Percentiles rank a stretch among this genome's conserved stretches.
Conservation (phyloP, 2,329 filamentous ascomycete species). For the Colletotrichum liriopes region DNA sequence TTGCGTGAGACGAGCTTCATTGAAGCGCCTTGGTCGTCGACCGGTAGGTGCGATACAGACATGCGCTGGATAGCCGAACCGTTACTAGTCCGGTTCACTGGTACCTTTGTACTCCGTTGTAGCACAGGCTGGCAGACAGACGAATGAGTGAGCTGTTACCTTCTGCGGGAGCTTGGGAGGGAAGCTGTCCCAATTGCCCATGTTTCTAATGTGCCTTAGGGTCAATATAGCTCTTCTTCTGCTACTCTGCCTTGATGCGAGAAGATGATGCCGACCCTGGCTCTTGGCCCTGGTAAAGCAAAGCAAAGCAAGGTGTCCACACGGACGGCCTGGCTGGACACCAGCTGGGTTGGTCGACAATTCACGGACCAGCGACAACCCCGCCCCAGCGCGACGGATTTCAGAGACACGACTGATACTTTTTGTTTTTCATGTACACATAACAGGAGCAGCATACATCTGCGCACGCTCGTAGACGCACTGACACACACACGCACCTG, state of each 20-base stretch:
- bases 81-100: not conserved
- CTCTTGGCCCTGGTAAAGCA: not conserved
- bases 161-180: not conserved
- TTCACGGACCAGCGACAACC: not conserved
- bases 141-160: not conserved
- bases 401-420: not conserved
- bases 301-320: not conserved
- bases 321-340: not conserved
- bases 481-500: not conserved
- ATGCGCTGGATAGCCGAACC: slow-evolving; percentile 1
- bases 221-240: not conserved
- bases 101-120: not conserved
- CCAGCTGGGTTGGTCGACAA: not conserved
- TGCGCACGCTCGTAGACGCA: not conserved
- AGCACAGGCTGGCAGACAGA: not conserved
- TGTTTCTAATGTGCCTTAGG: not conserved
- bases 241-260: not conserved
- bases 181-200: not conserved
- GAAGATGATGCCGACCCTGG: not conserved
- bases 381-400: not conserved
- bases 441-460: not conserved
- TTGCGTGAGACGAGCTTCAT: not conserved
- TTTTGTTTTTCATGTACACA: not conserved
- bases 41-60: not conserved
- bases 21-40: not conserved